These are phyloP conservation scores for Stemphylium lycopersici DNA, from an alignment of 2,329 filamentous ascomycete genomes.

Conservation along the genomic window DNA sequence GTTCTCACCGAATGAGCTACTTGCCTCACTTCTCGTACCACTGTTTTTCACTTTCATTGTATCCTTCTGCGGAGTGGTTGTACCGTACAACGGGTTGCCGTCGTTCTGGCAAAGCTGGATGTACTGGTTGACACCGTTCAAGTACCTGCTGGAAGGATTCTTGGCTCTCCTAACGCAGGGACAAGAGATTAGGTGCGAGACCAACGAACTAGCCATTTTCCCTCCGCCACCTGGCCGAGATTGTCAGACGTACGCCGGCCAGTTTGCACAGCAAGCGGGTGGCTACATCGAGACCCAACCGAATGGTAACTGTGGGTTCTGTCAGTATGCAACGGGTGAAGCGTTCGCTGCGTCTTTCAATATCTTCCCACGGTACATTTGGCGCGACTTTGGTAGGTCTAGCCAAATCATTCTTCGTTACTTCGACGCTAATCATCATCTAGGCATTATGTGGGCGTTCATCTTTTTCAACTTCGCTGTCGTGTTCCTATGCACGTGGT, in stretches of 20 bases:
- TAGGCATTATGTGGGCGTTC: conserved; percentile 54
- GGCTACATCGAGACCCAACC: conserved; percentile 66
- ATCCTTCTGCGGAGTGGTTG: conserved; percentile 76
- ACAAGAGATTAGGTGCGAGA: conserved; percentile 61
- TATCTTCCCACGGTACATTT: conserved; percentile 65
- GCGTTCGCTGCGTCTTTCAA: conserved; percentile 64
- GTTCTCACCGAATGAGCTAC: conserved; percentile 68
- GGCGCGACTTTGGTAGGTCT: conserved; percentile 69
- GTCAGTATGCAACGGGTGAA: conserved; percentile 66
- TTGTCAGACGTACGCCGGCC: conserved; percentile 65
- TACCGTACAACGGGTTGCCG: conserved; percentile 68
- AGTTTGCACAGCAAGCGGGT: conserved; percentile 60
- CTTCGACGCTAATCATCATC: conserved; percentile 10
- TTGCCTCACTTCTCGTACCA: conserved; percentile 70
- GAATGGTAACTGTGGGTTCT: conserved; percentile 67
- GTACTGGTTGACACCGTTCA: conserved; percentile 67
- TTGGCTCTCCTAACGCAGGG: conserved; percentile 63
- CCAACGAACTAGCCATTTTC: conserved; percentile 66
- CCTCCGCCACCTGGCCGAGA: conserved; percentile 62
- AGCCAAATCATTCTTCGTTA: conserved; percentile 22
- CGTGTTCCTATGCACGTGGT: conserved; percentile 61
- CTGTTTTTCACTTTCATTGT: conserved; percentile 73
- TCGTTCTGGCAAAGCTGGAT: conserved; percentile 66
- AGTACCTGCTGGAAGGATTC: conserved; percentile 69
- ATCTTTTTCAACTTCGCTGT: conserved; percentile 68